Conservation (phyloP, 768 basidiomycete genomes). For the Lenzites betulinus region DNA sequence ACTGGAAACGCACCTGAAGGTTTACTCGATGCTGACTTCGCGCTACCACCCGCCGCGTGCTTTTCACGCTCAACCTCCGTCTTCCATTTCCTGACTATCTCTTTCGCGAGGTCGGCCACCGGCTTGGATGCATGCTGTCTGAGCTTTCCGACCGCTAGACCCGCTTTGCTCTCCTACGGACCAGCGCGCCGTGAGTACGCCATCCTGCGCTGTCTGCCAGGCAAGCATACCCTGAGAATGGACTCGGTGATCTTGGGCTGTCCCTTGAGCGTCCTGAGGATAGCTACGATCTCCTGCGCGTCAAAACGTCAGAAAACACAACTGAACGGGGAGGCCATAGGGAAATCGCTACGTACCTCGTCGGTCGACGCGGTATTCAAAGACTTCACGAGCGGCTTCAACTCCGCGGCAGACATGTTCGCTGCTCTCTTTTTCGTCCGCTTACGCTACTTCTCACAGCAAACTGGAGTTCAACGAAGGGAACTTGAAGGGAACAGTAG, state of each 20-base stretch:
- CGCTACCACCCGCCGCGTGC: conserved; percentile 43
- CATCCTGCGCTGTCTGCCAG: conserved; percentile 21
- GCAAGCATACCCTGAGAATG: conserved; percentile 66
- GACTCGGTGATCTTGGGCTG: conserved; percentile 70
- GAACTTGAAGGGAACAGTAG: neutral
- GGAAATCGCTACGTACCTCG: conserved; percentile 51
- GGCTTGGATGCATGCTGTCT: conserved; percentile 70
- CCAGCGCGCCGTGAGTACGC: neutral
- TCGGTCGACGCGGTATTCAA: conserved; percentile 62
- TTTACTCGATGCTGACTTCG: conserved; percentile 27
- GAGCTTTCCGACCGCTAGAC: conserved; percentile 90
- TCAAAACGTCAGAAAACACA: conserved; percentile 25
- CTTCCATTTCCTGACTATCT: conserved; percentile 92
- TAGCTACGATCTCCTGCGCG: conserved; percentile 60
- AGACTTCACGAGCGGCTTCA: conserved; percentile 82
- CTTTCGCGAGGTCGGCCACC: conserved; percentile 83
- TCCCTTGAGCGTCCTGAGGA: conserved; percentile 64
- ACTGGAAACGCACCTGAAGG: conserved; percentile 39
- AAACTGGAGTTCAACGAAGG: neutral
- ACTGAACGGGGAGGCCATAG: conserved; percentile 40
- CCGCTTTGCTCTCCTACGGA: conserved; percentile 84
- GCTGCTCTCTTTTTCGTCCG: neutral
- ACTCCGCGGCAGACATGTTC: conserved; percentile 49
- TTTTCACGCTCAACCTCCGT: conserved; percentile 72
- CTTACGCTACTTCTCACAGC: conserved; percentile 3